These are phyloP conservation scores for Rhodamnia argentea DNA, from an alignment of 345 rosid species.

Conservation along the genomic window DNA sequence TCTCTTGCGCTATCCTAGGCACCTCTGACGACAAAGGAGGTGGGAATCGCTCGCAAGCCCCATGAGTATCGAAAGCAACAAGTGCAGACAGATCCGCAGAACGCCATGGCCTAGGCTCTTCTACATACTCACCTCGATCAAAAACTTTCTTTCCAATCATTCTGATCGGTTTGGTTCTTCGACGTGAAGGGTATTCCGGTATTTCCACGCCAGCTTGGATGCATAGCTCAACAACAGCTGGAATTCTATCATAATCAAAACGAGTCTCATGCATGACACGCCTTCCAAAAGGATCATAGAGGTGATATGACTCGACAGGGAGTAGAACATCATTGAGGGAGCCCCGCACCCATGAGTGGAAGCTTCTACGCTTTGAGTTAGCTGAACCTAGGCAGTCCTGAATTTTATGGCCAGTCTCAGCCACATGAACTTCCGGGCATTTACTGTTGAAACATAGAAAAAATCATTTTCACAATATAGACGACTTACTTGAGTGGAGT, in stretches of 20 bases:
- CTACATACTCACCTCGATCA: conserved; percentile 56
- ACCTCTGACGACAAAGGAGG: conserved; percentile 42
- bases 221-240: conserved; percentile 80
- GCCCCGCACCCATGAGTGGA: conserved; percentile 69
- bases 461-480: neutral
- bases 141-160: conserved; percentile 69
- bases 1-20: conserved; percentile 68
- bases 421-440: conserved; percentile 79
- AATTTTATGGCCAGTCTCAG: conserved; percentile 51
- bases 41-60: conserved; percentile 37
- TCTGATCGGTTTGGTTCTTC: conserved; percentile 63
- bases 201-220: conserved; percentile 85
- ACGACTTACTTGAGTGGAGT: neutral
- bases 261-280: conserved; percentile 68
- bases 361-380: conserved; percentile 31
- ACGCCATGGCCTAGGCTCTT: conserved; percentile 44
- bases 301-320: conserved; percentile 86
- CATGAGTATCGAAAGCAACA: conserved; percentile 65
- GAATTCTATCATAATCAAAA: conserved; percentile 80
- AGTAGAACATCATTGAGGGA: conserved; percentile 58
- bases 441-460: conserved; percentile 23
- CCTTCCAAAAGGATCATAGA: conserved; percentile 75
- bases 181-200: conserved; percentile 72
- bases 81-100: conserved; percentile 32
- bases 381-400: conserved; percentile 49